These are phyloP conservation scores for Geosmithia flava DNA, from an alignment of 2,329 filamentous ascomycete species.

Conservation along the genomic window DNA sequence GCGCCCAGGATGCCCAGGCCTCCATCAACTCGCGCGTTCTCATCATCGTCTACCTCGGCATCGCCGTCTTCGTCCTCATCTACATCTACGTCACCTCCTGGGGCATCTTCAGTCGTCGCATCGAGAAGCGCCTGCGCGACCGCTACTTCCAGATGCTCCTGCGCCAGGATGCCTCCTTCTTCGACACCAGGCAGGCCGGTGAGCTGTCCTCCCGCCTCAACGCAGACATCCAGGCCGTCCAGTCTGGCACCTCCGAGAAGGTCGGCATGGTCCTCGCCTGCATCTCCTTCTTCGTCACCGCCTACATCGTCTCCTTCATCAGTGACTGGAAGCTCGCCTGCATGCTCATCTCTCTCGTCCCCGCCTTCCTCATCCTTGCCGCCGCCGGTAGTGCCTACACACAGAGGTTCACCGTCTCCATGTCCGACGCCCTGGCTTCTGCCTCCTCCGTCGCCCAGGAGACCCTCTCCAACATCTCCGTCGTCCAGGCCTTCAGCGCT, in stretches of 20 bases:
- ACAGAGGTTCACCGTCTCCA: constrained; percentile 33
- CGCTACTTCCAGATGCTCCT: constrained; percentile 76
- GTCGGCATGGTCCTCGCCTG: constrained; percentile 52
- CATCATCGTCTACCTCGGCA: constrained; percentile 49
- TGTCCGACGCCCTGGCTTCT: constrained; percentile 39
- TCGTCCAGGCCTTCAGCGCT: constrained; percentile 53
- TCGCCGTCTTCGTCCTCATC: constrained; percentile 49
- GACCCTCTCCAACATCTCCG: constrained; percentile 43
- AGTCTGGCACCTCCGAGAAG: constrained; percentile 58
- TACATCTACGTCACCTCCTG: constrained; percentile 53
- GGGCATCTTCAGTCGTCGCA: constrained; percentile 49
- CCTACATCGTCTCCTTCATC: constrained; percentile 56
- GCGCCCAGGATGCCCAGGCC: constrained; percentile 20
- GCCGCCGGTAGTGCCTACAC: constrained; percentile 41
- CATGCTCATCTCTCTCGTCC: constrained; percentile 51
- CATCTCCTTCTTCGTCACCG: constrained; percentile 53
- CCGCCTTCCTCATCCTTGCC: constrained; percentile 49
- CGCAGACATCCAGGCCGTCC: constrained; percentile 53
- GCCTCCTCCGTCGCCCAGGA: constrained; percentile 53
- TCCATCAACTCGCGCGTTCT: constrained; percentile 45
- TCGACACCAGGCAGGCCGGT: constrained; percentile 57
- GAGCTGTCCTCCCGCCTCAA: constrained; percentile 53
- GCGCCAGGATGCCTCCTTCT: constrained; percentile 86
- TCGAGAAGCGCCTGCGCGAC: constrained; percentile 64
- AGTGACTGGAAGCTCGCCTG: constrained; percentile 49